Percentiles rank a stretch among this genome's conserved stretches.
Conservation (phyloP, 352 stramenopile genomes). For the Pythium utonaiense region DNA sequence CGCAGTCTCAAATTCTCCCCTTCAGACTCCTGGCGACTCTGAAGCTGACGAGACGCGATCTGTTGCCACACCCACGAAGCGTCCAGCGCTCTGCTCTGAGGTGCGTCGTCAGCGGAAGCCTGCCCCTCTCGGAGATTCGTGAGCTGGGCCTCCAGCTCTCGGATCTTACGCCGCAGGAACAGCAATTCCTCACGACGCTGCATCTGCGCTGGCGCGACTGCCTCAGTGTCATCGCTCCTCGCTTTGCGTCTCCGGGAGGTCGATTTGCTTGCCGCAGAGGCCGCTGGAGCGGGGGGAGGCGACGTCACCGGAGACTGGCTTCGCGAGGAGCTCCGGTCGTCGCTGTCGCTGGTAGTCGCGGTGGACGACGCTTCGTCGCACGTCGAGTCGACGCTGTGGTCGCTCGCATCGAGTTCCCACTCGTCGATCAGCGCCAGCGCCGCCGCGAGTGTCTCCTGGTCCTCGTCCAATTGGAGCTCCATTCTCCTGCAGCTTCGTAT, state of each 20-base stretch:
- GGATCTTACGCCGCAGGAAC: constrained; percentile 9
- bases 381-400: not conserved
- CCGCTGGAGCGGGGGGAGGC: not conserved
- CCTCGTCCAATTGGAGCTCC: constrained; percentile 2
- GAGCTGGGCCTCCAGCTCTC: not conserved
- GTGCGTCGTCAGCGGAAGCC: not conserved
- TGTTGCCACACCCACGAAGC: not conserved
- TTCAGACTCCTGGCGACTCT: not conserved
- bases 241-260: not conserved
- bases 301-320: not conserved
- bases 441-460: constrained; percentile 14
- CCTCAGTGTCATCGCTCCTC: not conserved
- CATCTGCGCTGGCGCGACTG: not conserved
- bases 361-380: not conserved
- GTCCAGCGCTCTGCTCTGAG: not conserved
- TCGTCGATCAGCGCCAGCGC: constrained; percentile 17
- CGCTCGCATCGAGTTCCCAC: constrained; percentile 4
- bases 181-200: constrained; percentile 8
- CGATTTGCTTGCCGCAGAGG: not conserved
- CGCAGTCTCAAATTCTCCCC: not conserved
- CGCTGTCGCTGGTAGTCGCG: not conserved
- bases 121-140: not conserved
- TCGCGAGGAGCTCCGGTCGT: not conserved
- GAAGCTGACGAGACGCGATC: not conserved
- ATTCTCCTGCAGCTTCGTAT: too few species aligned